Evolutionary conservation across 2,329 filamentous ascomycete genomes (phyloP).

Genomic region (Coniosporium tulheliwenetii): DNA sequence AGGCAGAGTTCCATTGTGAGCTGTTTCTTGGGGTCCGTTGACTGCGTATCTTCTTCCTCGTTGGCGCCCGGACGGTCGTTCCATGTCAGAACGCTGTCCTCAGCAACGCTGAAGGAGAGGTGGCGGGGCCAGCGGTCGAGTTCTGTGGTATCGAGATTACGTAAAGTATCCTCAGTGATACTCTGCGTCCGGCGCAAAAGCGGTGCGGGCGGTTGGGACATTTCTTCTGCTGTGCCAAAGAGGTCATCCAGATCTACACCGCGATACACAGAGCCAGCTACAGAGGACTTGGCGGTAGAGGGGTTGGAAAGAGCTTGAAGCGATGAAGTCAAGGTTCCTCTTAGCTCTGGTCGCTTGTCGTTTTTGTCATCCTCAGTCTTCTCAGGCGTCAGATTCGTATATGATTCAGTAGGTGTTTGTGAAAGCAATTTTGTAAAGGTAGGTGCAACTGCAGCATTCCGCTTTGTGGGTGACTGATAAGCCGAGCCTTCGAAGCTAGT

Average conservation of each 20-base stretch:
- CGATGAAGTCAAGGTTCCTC: conserved; percentile 3
- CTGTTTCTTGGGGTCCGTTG: conserved; percentile 4
- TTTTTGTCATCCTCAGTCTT: conserved; percentile 7
- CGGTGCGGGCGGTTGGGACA: conserved; percentile 26
- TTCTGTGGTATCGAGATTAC: conserved; percentile 18
- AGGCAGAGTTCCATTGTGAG: conserved; percentile 10
- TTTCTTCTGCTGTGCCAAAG: conserved; percentile 32
- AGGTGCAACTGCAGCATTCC: conserved; percentile 2
- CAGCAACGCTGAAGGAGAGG: conserved; percentile 60
- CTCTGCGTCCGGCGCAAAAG: conserved; percentile 49
- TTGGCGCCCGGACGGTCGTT: conserved; percentile 4
- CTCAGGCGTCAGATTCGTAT: conserved; percentile 9
- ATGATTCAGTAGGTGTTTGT: conserved; percentile 17
- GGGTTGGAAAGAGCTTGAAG: conserved; percentile 31
- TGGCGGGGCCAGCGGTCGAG: conserved; percentile 54
- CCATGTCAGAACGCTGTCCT: conserved; percentile 60
- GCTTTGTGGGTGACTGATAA: too few species aligned
- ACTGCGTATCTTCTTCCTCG: too few species aligned
- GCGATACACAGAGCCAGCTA: conserved; percentile 42
- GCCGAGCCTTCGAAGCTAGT: too few species aligned
- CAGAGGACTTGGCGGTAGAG: conserved; percentile 34
- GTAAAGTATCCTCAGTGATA: conserved; percentile 20
- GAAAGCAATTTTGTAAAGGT: conserved; percentile 17
- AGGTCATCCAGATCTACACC: conserved; percentile 44
- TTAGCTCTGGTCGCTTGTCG: conserved; percentile 7